These are phyloP conservation scores for Dictyostelium discoideum DNA, from an alignment of 78 protist species.

Conservation along the genomic window DNA sequence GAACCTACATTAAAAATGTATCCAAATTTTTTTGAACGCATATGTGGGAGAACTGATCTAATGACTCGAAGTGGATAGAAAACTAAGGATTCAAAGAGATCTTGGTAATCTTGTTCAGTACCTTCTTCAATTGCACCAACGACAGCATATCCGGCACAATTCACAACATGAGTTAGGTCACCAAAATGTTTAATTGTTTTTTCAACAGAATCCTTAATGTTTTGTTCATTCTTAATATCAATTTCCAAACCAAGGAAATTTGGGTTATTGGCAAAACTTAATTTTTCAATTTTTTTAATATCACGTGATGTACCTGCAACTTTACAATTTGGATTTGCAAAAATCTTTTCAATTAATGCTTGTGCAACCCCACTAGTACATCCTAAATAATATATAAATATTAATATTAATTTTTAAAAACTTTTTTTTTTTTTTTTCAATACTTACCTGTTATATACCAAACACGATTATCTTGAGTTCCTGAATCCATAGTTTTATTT, in stretches of 20 bases:
- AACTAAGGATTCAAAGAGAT: background rate
- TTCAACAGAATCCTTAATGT: background rate
- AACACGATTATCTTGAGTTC: background rate
- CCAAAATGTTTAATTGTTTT: background rate
- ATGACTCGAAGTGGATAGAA: background rate
- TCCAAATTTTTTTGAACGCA: background rate
- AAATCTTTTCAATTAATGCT: background rate
- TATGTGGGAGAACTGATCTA: background rate
- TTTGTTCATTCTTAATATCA: background rate
- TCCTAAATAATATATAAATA: background rate
- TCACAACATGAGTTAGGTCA: background rate
- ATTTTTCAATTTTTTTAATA: background rate
- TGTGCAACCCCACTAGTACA: slow-evolving; percentile 8
- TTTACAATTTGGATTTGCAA: background rate
- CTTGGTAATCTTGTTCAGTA: background rate
- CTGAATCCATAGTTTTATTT: background rate
- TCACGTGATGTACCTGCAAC: slow-evolving; percentile 8
- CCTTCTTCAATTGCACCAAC: slow-evolving; percentile 8
- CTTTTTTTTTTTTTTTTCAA: background rate
- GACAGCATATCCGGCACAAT: background rate
- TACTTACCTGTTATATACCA: background rate
- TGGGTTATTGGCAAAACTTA: background rate
- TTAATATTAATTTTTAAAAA: too few species aligned
- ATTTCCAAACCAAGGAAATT: background rate
- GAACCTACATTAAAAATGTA: background rate